Evolutionary conservation across 2,329 filamentous ascomycete genomes (phyloP).

Genomic region (Exophiala lecanii-corni): DNA sequence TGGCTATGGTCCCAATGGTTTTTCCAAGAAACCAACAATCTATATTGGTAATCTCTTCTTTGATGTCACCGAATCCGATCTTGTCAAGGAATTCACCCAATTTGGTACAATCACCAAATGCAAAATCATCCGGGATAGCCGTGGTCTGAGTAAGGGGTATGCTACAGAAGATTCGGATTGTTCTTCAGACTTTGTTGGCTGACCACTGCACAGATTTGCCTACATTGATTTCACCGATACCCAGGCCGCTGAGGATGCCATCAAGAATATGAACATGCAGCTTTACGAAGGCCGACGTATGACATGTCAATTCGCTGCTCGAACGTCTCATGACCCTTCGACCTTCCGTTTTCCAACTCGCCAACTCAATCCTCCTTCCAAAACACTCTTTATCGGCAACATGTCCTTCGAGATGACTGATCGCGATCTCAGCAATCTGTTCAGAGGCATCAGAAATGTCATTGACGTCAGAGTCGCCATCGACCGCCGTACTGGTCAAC

Average conservation of each 20-base stretch:
- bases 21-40: slow-evolving; percentile 44
- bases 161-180: slow-evolving; percentile 23
- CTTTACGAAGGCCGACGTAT: slow-evolving; percentile 61
- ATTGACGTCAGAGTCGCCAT: slow-evolving; percentile 75
- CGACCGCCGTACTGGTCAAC: slow-evolving; percentile 73
- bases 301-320: slow-evolving; percentile 55
- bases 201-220: slow-evolving; percentile 63
- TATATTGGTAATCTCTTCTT: slow-evolving; percentile 69
- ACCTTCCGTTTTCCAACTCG: not conserved
- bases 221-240: slow-evolving; percentile 58
- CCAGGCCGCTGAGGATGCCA: slow-evolving; percentile 52
- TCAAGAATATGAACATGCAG: slow-evolving; percentile 55
- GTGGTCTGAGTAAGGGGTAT: slow-evolving; percentile 67
- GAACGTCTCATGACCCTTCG: slow-evolving; percentile 7
- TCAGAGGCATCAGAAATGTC: slow-evolving; percentile 65
- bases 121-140: slow-evolving; percentile 56
- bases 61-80: slow-evolving; percentile 58
- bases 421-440: slow-evolving; percentile 72
- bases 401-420: slow-evolving; percentile 83
- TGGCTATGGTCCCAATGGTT: too few relatives aligned
- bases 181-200: too few relatives aligned
- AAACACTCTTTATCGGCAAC: slow-evolving; percentile 77
- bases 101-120: slow-evolving; percentile 53
- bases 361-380: slow-evolving; percentile 47
- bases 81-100: slow-evolving; percentile 55